Conservation (phyloP, 2,329 filamentous ascomycete species). For the Pseudogymnoascus pannorum region DNA sequence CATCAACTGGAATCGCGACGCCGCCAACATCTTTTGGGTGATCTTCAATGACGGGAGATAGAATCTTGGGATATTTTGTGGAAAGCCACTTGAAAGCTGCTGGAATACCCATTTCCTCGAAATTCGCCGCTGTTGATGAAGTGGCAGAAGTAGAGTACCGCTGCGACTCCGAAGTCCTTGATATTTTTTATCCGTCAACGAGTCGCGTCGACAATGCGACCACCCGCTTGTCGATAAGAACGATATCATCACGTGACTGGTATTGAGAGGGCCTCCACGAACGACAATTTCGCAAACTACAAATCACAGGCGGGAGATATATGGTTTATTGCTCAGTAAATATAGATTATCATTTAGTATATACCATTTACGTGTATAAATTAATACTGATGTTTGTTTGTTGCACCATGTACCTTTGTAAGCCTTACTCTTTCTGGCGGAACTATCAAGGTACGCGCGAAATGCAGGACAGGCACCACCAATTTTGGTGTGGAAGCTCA, state of each 20-base stretch:
- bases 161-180: constrained; percentile 5
- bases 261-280: neutral
- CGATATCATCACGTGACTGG: neutral
- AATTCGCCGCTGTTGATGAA: neutral
- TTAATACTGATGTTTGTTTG: neutral
- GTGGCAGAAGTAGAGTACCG: constrained; percentile 6
- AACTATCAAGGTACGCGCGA: constrained; percentile 5
- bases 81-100: constrained; percentile 82
- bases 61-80: constrained; percentile 95
- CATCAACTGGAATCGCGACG: constrained; percentile 75
- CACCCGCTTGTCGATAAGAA: constrained; percentile 3
- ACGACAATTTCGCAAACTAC: neutral
- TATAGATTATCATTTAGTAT: neutral
- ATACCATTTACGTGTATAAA: neutral
- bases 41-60: constrained; percentile 85
- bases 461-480: constrained; percentile 4
- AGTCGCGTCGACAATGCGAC: constrained; percentile 7
- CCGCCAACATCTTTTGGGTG: constrained; percentile 76
- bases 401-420: neutral
- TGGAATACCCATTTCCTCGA: constrained; percentile 74
- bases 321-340: neutral
- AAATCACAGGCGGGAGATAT: neutral
- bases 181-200: neutral
- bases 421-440: neutral
- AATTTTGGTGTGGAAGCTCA: neutral